Base-by-base conservation (phyloP, 2,329 filamentous ascomycete species). In the Penicillium sp. region DNA sequence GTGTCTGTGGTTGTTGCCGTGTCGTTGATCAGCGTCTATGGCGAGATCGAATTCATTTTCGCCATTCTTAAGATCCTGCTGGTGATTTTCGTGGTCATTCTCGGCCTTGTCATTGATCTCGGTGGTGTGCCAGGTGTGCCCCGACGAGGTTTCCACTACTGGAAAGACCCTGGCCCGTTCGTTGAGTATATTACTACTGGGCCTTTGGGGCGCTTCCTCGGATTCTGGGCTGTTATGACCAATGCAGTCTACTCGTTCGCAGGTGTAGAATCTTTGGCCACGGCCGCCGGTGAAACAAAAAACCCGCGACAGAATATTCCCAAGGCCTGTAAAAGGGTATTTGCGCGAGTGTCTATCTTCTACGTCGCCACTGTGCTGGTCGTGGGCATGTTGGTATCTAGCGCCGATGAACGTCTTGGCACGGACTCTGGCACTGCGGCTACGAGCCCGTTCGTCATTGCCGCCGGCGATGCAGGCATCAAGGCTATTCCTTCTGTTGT, bases 401-500 rank as follows among this genome's bases (percentile, higher is more conserved):
- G 78, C 61, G 78, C 82, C 39, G 81, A 86, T 33, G 44, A 62
- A 4, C 59, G 63, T 10, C 55, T 70, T 1, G 35, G 49, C 9
- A 45, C 62, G 10, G 61, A 66, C 7, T 66, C 64, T 1, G 62
- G 60, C 1, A 79, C 65, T 68, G 70, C 73, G 10, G 58, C 67
- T 2, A 60, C 63, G 21, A 77, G 74, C 45, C 88, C 87, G 12
- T 90, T 87, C 66, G 89, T 93, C 58, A 89, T 92, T 61, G 89
- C 89, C 19, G 86, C 88, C 38, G 80, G 82, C 12, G 82, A 84
- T 31, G 89, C 89, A 2, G 85, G 87, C 0, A 86, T 92, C 57
- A 80, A 78, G 5, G 86, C 82, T 7, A 82, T 92, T 5, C 87
- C 88, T 0, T 86, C 85, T 6, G 83, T 93, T 54, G 86, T 93